Base-by-base conservation (phyloP, 345 rosid genomes). In the Cochlearia excelsa region DNA sequence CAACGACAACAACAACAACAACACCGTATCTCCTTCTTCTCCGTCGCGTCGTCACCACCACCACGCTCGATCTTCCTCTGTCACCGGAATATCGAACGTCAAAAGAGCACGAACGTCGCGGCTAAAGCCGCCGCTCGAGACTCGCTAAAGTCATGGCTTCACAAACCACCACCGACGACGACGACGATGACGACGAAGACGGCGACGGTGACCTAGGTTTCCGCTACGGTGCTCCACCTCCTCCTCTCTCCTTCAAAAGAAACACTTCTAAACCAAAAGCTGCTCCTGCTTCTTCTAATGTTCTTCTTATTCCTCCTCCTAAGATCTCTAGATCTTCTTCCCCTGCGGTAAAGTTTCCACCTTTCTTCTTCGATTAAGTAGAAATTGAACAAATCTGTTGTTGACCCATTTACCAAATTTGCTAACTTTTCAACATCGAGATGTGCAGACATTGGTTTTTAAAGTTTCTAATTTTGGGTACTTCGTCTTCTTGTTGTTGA, bases 81-180 rank as follows among this genome's bases (percentile, higher is more conserved):
- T 78, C 43, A 57, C 89, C 45, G 83, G 80, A 26, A 74, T 94
- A 71, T 90, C 97, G 4, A 85, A 74, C 46, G 79, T 90, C 76
- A 94, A 87, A 78, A 75, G 96, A 54, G 84, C 82, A 4, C 99
- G 66, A 94, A 90, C 79, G 80, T 89, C 51, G 96, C 97, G 8
- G 97, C 99, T 10, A 94, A 82, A 75, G 97, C 97, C 30, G 99
- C 97, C 0, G 99, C 99, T 51, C 95, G 75, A 82, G 99, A 26
- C 90, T 94, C 8, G 99, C 99, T 68, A 95, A 85, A 69, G 99
- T 94, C 66, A 94, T 94, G 99, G 99, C 97, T 59, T 94, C 99
- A 37, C 97, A 90, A 74, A 83, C 97, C 5, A 74, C 88, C 30
- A 90, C 80, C 33, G 94, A 85, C 37, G 95, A 82, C 9, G 95